Percentiles rank a stretch among this genome's conserved stretches.
These are phyloP conservation scores for Leucogyrophana mollusca DNA, from an alignment of 768 basidiomycete genomes.

Conservation along the genomic window DNA sequence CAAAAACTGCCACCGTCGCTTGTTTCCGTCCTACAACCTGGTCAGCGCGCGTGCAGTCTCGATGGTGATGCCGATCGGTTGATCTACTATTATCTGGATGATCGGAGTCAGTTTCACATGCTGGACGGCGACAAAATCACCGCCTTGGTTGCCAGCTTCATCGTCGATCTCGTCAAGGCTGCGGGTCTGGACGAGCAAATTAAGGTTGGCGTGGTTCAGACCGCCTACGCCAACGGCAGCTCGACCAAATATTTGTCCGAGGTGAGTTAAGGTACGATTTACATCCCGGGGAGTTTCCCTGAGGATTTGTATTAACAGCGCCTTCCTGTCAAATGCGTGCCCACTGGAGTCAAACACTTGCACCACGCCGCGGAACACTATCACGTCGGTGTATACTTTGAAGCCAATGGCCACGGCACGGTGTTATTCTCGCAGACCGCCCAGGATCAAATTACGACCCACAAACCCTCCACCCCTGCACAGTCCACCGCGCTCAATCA, in stretches of 20 bases:
- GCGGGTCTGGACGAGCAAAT: conserved; percentile 77
- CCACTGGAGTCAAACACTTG: conserved; percentile 96
- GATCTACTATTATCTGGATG: conserved; percentile 92
- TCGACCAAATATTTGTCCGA: conserved; percentile 90
- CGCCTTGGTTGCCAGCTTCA: conserved; percentile 87
- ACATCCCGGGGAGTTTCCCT: conserved; percentile 6
- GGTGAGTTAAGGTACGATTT: conserved; percentile 39
- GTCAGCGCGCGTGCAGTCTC: conserved; percentile 86
- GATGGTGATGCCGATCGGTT: conserved; percentile 98
- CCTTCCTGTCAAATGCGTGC: conserved; percentile 90
- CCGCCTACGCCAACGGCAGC: conserved; percentile 96
- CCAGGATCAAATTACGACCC: conserved; percentile 52
- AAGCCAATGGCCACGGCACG: conserved; percentile 98
- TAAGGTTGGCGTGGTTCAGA: conserved; percentile 94
- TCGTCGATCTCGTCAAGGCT: conserved; percentile 84
- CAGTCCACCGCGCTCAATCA: conserved; percentile 79
- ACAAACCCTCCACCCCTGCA: conserved; percentile 78
- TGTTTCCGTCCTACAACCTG: conserved; percentile 55
- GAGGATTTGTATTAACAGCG: conserved; percentile 48
- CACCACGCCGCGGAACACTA: conserved; percentile 96
- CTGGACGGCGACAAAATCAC: conserved; percentile 99
- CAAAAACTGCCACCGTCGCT: conserved; percentile 86
- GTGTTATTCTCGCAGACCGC: conserved; percentile 87
- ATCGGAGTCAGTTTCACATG: conserved; percentile 77
- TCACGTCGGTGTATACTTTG: conserved; percentile 97